Percentiles rank a stretch among this genome's conserved stretches.
phyloP scores from a whole-genome alignment of 768 basidiomycete genomes.

The Kwoniella botswanensis region DNA sequence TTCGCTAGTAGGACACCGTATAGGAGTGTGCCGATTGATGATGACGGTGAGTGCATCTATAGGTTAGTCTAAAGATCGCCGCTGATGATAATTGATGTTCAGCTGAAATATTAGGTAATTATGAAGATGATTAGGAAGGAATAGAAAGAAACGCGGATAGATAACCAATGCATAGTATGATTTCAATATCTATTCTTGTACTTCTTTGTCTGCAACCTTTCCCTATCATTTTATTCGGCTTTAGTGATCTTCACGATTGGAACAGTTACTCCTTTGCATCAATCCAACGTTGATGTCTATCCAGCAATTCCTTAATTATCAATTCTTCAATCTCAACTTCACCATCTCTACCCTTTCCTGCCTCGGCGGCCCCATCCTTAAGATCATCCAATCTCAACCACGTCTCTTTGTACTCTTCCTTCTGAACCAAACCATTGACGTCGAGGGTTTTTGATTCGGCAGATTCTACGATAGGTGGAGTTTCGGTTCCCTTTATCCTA shows the following conservation, averaged over 20 bases:
- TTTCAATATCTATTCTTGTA: not conserved
- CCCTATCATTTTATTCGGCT: not conserved
- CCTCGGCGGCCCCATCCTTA: conserved; percentile 34
- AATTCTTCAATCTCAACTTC: conserved; percentile 90
- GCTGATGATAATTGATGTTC: not conserved
- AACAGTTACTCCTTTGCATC: conserved; percentile 15
- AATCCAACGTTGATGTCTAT: conserved; percentile 74
- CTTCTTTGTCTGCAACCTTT: not conserved
- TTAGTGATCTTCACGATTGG: too few relatives aligned
- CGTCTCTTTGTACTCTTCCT: conserved; percentile 50
- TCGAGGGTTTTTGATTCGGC: not conserved
- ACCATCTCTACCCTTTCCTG: conserved; percentile 36
- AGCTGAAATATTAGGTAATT: conserved; percentile 40
- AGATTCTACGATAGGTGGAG: conserved; percentile 30
- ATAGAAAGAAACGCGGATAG: not conserved
- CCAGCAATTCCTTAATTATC: conserved; percentile 76
- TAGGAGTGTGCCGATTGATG: conserved; percentile 55
- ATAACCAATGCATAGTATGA: conserved; percentile 13
- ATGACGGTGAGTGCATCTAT: conserved; percentile 53
- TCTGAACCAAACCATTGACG: not conserved
- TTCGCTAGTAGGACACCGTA: conserved; percentile 50
- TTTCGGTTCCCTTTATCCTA: conserved; percentile 29
- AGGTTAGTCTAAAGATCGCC: too few relatives aligned
- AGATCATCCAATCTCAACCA: conserved; percentile 55
- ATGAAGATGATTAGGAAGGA: conserved; percentile 32